These are phyloP conservation scores for Priceomyces fermenticarens DNA, from an alignment of 805 yeast genomes.

Conservation along the genomic window DNA sequence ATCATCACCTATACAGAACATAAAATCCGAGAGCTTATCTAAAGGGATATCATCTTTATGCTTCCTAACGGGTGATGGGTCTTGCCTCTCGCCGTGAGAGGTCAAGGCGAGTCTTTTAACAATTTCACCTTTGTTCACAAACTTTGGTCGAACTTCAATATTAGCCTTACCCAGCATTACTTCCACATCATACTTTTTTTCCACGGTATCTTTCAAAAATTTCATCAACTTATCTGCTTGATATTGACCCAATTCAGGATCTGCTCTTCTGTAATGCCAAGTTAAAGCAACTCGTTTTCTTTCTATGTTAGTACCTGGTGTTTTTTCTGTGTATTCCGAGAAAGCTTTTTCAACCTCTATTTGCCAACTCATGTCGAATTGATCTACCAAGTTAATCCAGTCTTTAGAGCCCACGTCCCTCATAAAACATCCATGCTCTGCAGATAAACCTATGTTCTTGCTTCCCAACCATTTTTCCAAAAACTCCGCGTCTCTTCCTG, in stretches of 20 bases:
- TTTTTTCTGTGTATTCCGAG: slow-evolving; percentile 73
- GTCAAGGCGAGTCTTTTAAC: slow-evolving; percentile 73
- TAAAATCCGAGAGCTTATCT: slow-evolving; percentile 71
- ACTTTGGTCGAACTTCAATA: slow-evolving; percentile 92
- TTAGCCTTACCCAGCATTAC: slow-evolving; percentile 98
- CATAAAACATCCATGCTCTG: slow-evolving; percentile 97
- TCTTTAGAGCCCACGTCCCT: slow-evolving; percentile 58
- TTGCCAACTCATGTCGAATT: slow-evolving; percentile 94
- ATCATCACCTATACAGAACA: slow-evolving; percentile 92
- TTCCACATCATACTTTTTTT: slow-evolving; percentile 73
- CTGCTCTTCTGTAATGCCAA: slow-evolving; percentile 96
- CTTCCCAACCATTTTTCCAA: slow-evolving; percentile 85
- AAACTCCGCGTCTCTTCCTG: slow-evolving; percentile 92
- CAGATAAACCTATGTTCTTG: slow-evolving; percentile 75
- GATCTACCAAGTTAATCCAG: slow-evolving; percentile 85
- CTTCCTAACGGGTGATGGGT: slow-evolving; percentile 22
- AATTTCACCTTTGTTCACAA: slow-evolving; percentile 95
- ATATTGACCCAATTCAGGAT: slow-evolving; percentile 87
- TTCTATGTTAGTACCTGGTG: slow-evolving; percentile 89
- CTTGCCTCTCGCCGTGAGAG: slow-evolving; percentile 56
- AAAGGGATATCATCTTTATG: slow-evolving; percentile 26
- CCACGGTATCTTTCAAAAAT: slow-evolving; percentile 59
- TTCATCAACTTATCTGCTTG: slow-evolving; percentile 75
- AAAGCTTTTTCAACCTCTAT: slow-evolving; percentile 71
- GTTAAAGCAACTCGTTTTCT: slow-evolving; percentile 90